Percentiles rank a stretch among this genome's conserved stretches.
Evolutionary conservation across 108 stramenopile species (phyloP).

Genomic region (Poteriospumella lacustris): DNA sequence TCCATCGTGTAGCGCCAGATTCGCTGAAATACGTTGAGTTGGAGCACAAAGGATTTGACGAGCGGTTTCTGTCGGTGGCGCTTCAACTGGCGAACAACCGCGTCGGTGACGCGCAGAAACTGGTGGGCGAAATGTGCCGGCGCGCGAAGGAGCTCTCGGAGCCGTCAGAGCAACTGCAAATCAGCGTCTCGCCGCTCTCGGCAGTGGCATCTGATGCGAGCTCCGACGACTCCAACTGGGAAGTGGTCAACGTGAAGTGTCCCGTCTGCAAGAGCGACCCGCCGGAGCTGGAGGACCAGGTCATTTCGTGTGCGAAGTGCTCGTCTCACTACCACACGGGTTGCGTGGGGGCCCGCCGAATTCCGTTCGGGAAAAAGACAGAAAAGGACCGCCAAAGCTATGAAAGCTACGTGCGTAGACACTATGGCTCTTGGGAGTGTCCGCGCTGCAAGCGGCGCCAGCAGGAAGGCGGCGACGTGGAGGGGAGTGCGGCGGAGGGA

Average conservation of each 20-base stretch:
- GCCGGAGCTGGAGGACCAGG: neutral
- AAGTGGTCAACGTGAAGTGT: neutral
- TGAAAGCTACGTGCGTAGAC: neutral
- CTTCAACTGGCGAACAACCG: conserved; percentile 14
- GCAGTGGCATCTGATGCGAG: neutral
- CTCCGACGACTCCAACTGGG: conserved; percentile 1
- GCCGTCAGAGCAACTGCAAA: no score
- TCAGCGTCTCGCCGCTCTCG: neutral
- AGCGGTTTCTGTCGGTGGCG: neutral
- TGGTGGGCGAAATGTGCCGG: neutral
- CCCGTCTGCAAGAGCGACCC: neutral
- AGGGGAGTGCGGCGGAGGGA: neutral
- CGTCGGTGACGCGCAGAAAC: neutral
- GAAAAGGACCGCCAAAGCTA: neutral
- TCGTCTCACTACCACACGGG: neutral
- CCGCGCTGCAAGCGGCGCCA: neutral
- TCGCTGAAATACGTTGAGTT: neutral
- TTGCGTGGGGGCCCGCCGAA: conserved; percentile 1
- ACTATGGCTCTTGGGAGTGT: conserved; percentile 19
- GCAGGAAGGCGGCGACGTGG: neutral
- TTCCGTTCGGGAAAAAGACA: neutral
- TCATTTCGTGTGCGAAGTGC: conserved; percentile 11
- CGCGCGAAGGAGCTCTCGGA: neutral
- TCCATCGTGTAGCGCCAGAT: conserved; percentile 14
- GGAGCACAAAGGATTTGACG: neutral